Conservation (phyloP, 2,329 filamentous ascomycete genomes). For the Hypomyces perniciosus region DNA sequence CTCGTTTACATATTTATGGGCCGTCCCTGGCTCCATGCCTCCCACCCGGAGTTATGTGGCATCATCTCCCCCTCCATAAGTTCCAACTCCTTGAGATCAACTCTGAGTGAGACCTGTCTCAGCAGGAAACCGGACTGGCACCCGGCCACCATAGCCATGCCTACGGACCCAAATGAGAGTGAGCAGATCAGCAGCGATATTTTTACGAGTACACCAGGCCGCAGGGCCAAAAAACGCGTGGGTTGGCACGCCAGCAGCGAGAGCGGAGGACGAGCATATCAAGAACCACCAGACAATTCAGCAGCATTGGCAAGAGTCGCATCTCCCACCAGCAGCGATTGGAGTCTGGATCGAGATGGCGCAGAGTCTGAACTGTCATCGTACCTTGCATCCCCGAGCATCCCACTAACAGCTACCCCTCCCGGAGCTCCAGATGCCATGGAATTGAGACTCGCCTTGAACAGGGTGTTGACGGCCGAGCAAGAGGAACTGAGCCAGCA, state of each 20-base stretch:
- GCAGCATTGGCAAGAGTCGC: background rate
- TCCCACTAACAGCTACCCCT: conserved; percentile 15
- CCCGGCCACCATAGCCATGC: conserved; percentile 13
- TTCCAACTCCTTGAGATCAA: conserved; percentile 3
- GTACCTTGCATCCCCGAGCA: conserved; percentile 20
- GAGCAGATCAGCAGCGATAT: conserved; percentile 24
- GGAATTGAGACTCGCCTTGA: conserved; percentile 33
- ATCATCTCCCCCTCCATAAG: conserved; percentile 6
- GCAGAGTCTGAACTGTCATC: conserved; percentile 17
- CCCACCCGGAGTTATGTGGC: conserved; percentile 4
- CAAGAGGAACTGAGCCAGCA: conserved; percentile 17
- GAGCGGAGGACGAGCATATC: conserved; percentile 10
- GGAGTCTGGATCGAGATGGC: background rate
- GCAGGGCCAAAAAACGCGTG: conserved; percentile 37
- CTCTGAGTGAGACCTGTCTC: conserved; percentile 20
- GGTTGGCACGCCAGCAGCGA: conserved; percentile 31
- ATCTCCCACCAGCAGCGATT: conserved; percentile 7
- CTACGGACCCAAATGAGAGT: conserved; percentile 22
- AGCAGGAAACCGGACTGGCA: conserved; percentile 8
- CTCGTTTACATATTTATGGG: conserved; percentile 6
- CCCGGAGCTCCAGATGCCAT: conserved; percentile 32
- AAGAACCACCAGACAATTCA: conserved; percentile 2
- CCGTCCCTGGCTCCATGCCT: conserved; percentile 2
- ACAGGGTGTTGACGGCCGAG: conserved; percentile 32
- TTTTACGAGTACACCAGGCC: conserved; percentile 22